These are phyloP conservation scores for Yarrowia porcina DNA, from an alignment of 805 yeast species.

Conservation along the genomic window DNA sequence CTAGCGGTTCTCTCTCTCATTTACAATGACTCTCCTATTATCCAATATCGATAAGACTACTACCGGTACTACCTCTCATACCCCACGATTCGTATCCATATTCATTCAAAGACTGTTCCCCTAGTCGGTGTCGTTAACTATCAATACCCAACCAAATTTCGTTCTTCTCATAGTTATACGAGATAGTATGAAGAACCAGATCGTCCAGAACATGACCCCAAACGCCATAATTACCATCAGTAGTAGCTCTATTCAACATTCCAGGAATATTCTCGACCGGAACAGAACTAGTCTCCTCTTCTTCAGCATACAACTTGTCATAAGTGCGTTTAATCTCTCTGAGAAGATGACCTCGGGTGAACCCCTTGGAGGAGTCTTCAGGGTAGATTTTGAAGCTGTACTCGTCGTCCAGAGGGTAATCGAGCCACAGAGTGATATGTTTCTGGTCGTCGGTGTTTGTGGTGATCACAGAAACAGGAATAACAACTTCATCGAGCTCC, in stretches of 20 bases:
- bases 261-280: constrained; percentile 15
- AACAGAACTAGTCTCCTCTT: neutral
- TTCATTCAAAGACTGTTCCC: too few species aligned
- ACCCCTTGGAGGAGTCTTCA: constrained; percentile 1
- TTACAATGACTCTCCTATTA: too few species aligned
- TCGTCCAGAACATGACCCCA: constrained; percentile 22
- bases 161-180: neutral
- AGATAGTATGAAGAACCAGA: constrained; percentile 15
- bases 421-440: neutral
- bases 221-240: constrained; percentile 18
- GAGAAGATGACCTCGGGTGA: neutral
- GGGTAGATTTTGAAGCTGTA: constrained; percentile 21
- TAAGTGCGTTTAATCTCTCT: neutral
- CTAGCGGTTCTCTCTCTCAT: too few species aligned
- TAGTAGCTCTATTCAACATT: constrained; percentile 5
- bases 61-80: neutral
- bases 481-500: neutral
- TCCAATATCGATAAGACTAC: neutral
- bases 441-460: neutral
- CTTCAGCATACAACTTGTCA: constrained; percentile 5
- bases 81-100: too few species aligned
- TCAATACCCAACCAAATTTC: constrained; percentile 21
- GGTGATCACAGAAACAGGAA: neutral
- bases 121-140: too few species aligned
- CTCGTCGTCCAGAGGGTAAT: constrained; percentile 19